Evolutionary conservation across 768 basidiomycete genomes (phyloP).

Genomic region (Pisolithus albus): DNA sequence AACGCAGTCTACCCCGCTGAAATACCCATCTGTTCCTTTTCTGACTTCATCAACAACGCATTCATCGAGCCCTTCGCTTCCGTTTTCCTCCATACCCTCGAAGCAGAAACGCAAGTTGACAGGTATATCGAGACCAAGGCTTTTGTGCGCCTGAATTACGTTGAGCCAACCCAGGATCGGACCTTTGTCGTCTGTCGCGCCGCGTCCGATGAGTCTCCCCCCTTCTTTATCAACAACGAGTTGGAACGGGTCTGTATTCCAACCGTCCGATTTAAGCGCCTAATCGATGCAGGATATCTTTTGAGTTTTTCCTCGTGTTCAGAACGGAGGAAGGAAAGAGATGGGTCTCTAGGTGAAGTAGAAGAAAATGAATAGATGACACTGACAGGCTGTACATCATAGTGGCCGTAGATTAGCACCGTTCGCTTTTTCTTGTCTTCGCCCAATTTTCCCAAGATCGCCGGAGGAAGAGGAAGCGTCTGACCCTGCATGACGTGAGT

Average conservation of each 20-base stretch:
- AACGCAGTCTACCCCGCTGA: slow-evolving; percentile 76
- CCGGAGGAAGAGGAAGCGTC: slow-evolving; percentile 70
- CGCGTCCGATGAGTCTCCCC: slow-evolving; percentile 71
- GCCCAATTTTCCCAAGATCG: slow-evolving; percentile 76
- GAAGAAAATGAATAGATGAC: background rate
- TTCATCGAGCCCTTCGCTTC: slow-evolving; percentile 78
- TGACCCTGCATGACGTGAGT: slow-evolving; percentile 67
- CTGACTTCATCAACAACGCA: slow-evolving; percentile 66
- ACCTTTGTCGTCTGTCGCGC: slow-evolving; percentile 86
- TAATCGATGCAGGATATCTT: slow-evolving; percentile 6
- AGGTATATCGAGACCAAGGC: slow-evolving; percentile 62
- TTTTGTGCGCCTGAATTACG: slow-evolving; percentile 76
- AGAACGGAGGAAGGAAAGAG: background rate
- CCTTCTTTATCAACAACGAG: slow-evolving; percentile 23
- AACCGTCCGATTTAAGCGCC: slow-evolving; percentile 62
- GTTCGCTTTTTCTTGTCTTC: slow-evolving; percentile 89
- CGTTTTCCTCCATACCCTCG: slow-evolving; percentile 92
- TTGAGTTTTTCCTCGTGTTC: too few relatives aligned
- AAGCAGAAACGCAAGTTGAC: slow-evolving; percentile 86
- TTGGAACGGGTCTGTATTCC: slow-evolving; percentile 46
- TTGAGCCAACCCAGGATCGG: slow-evolving; percentile 87
- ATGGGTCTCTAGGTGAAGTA: background rate
- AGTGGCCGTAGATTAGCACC: slow-evolving; percentile 88
- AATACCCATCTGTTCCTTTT: slow-evolving; percentile 55
- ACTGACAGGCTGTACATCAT: slow-evolving; percentile 87